phyloP scores from a whole-genome alignment of 306 rosid genomes.

The Castanospermum australe region DNA sequence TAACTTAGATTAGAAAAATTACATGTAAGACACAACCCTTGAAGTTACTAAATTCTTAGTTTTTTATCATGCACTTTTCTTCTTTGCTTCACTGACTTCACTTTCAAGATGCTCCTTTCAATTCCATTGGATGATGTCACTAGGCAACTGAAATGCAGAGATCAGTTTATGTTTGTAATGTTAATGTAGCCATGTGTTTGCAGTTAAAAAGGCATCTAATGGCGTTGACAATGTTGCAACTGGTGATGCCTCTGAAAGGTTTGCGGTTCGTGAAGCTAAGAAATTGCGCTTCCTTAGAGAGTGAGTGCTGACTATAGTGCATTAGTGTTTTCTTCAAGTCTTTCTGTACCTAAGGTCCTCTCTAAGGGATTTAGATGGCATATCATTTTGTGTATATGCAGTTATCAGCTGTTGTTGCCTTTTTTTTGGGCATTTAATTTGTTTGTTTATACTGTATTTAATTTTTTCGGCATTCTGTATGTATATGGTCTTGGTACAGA shows the following conservation, averaged over 20 bases:
- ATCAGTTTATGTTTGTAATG: background rate
- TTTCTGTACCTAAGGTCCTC: background rate
- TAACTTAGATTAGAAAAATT: background rate
- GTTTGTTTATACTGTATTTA: background rate
- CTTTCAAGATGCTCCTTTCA: background rate
- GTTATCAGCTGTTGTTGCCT: slow-evolving; percentile 1
- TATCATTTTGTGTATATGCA: background rate
- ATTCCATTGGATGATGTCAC: background rate
- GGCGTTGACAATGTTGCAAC: slow-evolving; percentile 36
- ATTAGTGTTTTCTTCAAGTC: background rate
- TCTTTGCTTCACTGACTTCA: background rate
- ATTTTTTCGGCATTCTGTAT: slow-evolving; percentile 24
- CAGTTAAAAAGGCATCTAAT: slow-evolving; percentile 50
- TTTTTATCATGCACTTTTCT: background rate
- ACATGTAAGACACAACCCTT: background rate
- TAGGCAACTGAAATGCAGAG: background rate
- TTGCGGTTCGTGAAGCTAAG: slow-evolving; percentile 62
- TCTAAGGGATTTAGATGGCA: background rate
- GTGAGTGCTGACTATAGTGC: slow-evolving; percentile 47
- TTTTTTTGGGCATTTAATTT: slow-evolving; percentile 3
- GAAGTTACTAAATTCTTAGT: background rate
- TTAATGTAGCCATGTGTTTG: slow-evolving; percentile 17
- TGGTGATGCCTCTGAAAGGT: slow-evolving; percentile 63
- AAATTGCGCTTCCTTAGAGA: slow-evolving; percentile 65
- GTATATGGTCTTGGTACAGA: slow-evolving; percentile 47